Percentiles rank a stretch among this genome's conserved stretches.
Evolutionary conservation across 1,284 basidiomycete genomes (phyloP).

Genomic region (Violaceomyces palustris): DNA sequence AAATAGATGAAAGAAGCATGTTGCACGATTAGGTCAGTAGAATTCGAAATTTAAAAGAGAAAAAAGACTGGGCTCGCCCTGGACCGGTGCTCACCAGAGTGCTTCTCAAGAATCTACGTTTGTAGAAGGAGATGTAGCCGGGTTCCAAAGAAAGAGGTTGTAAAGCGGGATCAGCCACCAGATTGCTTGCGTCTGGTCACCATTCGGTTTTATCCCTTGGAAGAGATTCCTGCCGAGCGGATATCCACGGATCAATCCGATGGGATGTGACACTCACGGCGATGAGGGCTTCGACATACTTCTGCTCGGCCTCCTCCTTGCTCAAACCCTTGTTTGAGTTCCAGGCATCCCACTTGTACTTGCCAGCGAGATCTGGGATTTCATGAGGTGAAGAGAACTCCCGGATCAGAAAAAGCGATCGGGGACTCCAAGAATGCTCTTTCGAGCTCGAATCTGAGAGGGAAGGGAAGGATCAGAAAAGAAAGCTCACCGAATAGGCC

Average conservation of each 20-base stretch:
- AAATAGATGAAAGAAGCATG: background rate
- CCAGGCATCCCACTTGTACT: slow-evolving; percentile 52
- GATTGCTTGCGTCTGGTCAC: too few relatives aligned
- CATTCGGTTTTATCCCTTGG: too few relatives aligned
- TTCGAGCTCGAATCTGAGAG: too few relatives aligned
- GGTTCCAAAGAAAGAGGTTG: background rate
- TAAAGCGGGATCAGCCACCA: background rate
- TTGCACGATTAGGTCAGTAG: background rate
- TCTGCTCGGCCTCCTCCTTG: slow-evolving; percentile 41
- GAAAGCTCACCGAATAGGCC: slow-evolving; percentile 44
- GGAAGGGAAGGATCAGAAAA: background rate
- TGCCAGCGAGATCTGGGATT: slow-evolving; percentile 39
- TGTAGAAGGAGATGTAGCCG: background rate
- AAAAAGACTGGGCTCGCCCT: too few relatives aligned
- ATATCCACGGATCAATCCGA: background rate
- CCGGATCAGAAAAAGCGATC: background rate
- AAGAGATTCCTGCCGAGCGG: background rate
- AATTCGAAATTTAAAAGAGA: background rate
- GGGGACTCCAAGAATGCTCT: background rate
- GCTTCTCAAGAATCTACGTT: slow-evolving; percentile 35
- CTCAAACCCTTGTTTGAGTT: slow-evolving; percentile 43
- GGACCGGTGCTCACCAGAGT: slow-evolving; percentile 40
- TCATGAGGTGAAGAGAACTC: background rate
- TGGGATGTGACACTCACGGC: slow-evolving; percentile 13
- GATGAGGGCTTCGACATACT: slow-evolving; percentile 42